A percentile compares a stretch with the other conserved stretches of the same genome.
Evolutionary conservation across 805 yeast genomes (phyloP).

Genomic region (Martiniozyma abietophila): DNA sequence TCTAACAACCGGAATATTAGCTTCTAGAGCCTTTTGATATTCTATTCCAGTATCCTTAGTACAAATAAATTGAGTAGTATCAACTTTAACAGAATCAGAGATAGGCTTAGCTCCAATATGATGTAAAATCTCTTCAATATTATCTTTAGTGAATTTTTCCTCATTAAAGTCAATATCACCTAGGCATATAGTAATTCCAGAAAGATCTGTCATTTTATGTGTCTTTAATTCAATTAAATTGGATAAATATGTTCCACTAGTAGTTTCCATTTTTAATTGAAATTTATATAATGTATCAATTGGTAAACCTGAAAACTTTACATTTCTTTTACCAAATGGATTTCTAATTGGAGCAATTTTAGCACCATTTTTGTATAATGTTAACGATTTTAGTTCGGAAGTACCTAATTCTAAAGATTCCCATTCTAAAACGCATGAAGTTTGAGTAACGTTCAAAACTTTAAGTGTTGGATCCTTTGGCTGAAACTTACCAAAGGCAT

Average conservation of each 20-base stretch:
- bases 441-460: slow-evolving; percentile 78
- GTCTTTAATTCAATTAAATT: slow-evolving; percentile 64
- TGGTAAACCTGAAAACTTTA: slow-evolving; percentile 86
- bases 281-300: slow-evolving; percentile 76
- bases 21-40: slow-evolving; percentile 67
- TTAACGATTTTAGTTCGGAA: slow-evolving; percentile 64
- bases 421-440: slow-evolving; percentile 94
- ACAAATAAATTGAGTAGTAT: slow-evolving; percentile 89
- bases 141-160: slow-evolving; percentile 41
- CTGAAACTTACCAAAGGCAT: slow-evolving; percentile 59
- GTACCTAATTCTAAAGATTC: slow-evolving; percentile 78
- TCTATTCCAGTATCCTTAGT: slow-evolving; percentile 58
- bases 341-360: slow-evolving; percentile 78
- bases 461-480: slow-evolving; percentile 67
- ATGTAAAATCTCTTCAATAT: slow-evolving; percentile 51
- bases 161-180: slow-evolving; percentile 59
- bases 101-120: slow-evolving; percentile 80
- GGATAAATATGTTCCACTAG: slow-evolving; percentile 79
- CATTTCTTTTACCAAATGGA: slow-evolving; percentile 67
- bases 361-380: slow-evolving; percentile 64
- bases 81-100: slow-evolving; percentile 66
- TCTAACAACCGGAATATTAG: slow-evolving; percentile 86
- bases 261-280: slow-evolving; percentile 72
- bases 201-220: slow-evolving; percentile 91
- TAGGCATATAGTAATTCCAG: slow-evolving; percentile 85